phyloP scores from a whole-genome alignment of 169 alveolate genomes.

The Cryptosporidium muris region DNA sequence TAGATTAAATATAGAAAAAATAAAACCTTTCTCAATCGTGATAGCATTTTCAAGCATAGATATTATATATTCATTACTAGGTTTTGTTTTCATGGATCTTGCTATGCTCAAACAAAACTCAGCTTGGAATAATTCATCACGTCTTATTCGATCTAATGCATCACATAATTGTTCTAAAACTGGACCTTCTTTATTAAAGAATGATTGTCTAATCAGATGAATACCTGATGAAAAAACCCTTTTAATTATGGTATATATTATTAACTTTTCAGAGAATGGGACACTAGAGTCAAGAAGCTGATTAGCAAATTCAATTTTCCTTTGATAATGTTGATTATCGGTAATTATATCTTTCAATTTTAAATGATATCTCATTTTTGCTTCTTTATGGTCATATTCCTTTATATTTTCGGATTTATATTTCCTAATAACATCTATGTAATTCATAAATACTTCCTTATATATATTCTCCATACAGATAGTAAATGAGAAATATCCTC shows the following conservation, averaged over 20 bases:
- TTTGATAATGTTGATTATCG: constrained; percentile 13
- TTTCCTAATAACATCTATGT: constrained; percentile 72
- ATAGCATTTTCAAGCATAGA: constrained; percentile 73
- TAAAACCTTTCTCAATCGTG: constrained; percentile 74
- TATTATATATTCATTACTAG: constrained; percentile 75
- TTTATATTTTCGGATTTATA: neutral
- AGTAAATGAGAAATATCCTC: constrained; percentile 93
- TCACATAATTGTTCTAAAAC: constrained; percentile 69
- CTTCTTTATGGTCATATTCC: neutral
- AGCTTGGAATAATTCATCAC: constrained; percentile 77
- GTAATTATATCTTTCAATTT: constrained; percentile 9
- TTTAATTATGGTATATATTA: constrained; percentile 36
- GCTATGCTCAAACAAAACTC: constrained; percentile 78
- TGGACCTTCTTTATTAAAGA: neutral
- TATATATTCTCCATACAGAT: constrained; percentile 93
- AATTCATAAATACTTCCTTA: constrained; percentile 81
- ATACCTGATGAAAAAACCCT: constrained; percentile 51
- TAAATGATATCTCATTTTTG: constrained; percentile 5
- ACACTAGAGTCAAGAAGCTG: constrained; percentile 15
- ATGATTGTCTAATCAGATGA: constrained; percentile 11
- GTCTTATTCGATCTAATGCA: constrained; percentile 75
- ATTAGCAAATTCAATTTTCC: constrained; percentile 8
- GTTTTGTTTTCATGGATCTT: constrained; percentile 75
- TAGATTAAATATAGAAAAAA: constrained; percentile 72
- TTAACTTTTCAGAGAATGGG: constrained; percentile 40